Percentiles rank a stretch among this genome's conserved stretches.
phyloP scores from a whole-genome alignment of 768 basidiomycete species.

The Phaffia australis region DNA sequence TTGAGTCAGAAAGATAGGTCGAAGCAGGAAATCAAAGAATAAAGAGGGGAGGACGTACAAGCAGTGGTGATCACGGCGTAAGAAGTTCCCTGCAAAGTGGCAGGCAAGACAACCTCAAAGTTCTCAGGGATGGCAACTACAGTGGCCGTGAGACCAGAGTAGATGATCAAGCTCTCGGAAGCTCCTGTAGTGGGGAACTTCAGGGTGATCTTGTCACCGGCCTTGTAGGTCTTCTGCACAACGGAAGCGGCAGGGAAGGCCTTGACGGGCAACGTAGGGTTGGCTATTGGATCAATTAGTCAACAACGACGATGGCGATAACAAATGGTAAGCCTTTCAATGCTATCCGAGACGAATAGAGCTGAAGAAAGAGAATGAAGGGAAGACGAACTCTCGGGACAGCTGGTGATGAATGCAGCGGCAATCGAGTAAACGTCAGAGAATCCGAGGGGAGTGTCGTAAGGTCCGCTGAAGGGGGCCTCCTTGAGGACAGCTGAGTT shows the following conservation, averaged over 20 bases:
- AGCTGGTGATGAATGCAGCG: constrained; percentile 43
- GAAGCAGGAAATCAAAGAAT: constrained; percentile 26
- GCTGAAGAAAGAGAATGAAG: too few relatives aligned
- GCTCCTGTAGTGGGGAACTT: constrained; percentile 29
- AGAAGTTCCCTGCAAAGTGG: constrained; percentile 42
- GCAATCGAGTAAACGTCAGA: constrained; percentile 46
- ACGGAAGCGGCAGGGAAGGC: constrained; percentile 30
- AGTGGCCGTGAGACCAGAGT: constrained; percentile 1
- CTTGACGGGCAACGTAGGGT: constrained; percentile 20
- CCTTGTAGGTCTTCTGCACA: constrained; percentile 31
- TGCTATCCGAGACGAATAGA: too few relatives aligned
- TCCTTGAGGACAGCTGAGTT: constrained; percentile 45
- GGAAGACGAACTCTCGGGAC: constrained; percentile 39
- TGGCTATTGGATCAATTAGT: background rate
- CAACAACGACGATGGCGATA: too few relatives aligned
- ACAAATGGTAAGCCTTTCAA: too few relatives aligned
- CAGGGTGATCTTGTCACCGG: constrained; percentile 35
- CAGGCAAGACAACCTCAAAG: constrained; percentile 31
- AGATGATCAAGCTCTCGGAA: constrained; percentile 27
- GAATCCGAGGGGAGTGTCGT: constrained; percentile 46
- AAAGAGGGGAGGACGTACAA: too few relatives aligned
- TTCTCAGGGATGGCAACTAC: constrained; percentile 3
- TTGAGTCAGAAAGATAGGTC: background rate
- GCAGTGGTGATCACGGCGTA: constrained; percentile 45
- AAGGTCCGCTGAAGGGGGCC: constrained; percentile 51